These are phyloP conservation scores for Backusella morwellensis DNA, from an alignment of 192 early-diverging fungal species.

Conservation along the genomic window DNA sequence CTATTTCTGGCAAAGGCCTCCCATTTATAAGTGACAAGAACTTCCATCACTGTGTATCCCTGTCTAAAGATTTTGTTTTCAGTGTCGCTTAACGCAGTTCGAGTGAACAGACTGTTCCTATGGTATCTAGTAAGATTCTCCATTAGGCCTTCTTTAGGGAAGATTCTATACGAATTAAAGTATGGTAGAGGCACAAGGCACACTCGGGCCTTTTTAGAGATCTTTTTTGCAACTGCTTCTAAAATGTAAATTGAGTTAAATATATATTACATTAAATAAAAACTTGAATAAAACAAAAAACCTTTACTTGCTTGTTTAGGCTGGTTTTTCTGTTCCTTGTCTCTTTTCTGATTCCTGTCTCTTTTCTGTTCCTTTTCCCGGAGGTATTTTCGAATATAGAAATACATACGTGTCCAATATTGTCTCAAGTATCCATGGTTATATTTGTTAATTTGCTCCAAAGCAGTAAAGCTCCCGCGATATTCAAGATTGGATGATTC, in stretches of 20 bases:
- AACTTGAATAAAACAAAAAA: not conserved
- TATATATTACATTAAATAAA: not conserved
- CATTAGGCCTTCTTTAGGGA: not conserved
- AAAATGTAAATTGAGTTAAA: not conserved
- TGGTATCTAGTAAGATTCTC: not conserved
- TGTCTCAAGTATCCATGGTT: not conserved
- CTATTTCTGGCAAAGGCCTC: not conserved
- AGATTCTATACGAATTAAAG: not conserved
- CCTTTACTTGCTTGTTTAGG: too few species aligned
- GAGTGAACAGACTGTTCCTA: not conserved
- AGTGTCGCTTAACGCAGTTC: not conserved
- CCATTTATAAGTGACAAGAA: slow-evolving; percentile 15
- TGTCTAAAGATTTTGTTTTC: slow-evolving; percentile 6
- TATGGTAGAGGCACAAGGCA: not conserved
- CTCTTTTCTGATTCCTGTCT: too few species aligned
- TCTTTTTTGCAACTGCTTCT: not conserved
- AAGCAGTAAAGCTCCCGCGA: not conserved
- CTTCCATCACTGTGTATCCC: slow-evolving; percentile 12
- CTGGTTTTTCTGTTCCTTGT: not conserved
- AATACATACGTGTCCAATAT: not conserved
- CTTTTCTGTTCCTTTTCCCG: too few species aligned
- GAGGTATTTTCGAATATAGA: not conserved
- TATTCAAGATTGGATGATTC: not conserved
- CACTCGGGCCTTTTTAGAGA: not conserved
- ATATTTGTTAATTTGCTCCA: not conserved